Evolutionary conservation across 257 asterid species (phyloP).

Genomic region (Cordia subcordata): DNA sequence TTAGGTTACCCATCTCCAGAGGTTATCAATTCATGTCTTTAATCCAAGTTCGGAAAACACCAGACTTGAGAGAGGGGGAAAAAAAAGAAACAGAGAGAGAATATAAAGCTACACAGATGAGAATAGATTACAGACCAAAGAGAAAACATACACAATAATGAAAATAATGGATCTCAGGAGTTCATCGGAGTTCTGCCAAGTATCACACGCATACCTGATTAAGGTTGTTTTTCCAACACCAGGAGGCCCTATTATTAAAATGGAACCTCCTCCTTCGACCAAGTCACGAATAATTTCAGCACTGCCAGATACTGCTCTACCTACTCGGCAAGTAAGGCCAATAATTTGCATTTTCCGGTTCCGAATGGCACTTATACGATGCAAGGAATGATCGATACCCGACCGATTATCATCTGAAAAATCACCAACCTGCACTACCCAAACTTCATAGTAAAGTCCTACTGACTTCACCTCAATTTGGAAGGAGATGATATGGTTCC

Average conservation of each 20-base stretch:
- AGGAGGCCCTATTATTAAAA: slow-evolving; percentile 94
- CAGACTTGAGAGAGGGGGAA: no score
- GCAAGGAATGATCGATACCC: slow-evolving; percentile 82
- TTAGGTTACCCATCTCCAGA: no score
- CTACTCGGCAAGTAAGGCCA: slow-evolving; percentile 97
- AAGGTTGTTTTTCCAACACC: slow-evolving; percentile 98
- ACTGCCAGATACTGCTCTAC: slow-evolving; percentile 97
- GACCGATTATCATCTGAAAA: slow-evolving; percentile 96
- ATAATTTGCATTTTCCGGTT: slow-evolving; percentile 90
- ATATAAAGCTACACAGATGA: background rate
- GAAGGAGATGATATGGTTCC: background rate
- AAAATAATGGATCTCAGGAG: background rate
- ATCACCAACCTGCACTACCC: slow-evolving; percentile 73
- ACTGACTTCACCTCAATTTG: slow-evolving; percentile 8
- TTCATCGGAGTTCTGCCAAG: background rate
- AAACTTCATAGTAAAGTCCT: slow-evolving; percentile 16
- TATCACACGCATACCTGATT: slow-evolving; percentile 56
- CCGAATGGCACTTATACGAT: slow-evolving; percentile 95
- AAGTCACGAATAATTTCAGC: slow-evolving; percentile 91
- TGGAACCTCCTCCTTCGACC: slow-evolving; percentile 84
- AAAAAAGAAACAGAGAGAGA: no score
- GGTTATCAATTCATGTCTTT: no score
- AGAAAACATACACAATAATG: no score
- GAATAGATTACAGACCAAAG: no score
- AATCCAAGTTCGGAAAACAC: no score